Base-by-base conservation (phyloP, 805 yeast genomes). In the Cyberlindnera euphorbiae region DNA sequence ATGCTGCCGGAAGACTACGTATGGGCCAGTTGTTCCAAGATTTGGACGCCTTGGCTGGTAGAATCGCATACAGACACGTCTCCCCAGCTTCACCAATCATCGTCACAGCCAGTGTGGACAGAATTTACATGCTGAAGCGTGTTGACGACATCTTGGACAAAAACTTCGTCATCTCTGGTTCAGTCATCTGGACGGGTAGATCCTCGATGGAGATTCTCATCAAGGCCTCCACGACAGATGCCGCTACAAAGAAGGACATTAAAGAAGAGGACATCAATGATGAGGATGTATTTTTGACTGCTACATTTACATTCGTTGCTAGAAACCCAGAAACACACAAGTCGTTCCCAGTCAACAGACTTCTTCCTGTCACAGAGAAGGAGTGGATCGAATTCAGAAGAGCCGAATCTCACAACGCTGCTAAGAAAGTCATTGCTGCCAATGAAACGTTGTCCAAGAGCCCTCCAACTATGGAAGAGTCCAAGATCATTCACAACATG, bases 121-220 rank as follows among this genome's bases (percentile, higher is more conserved):
- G 96, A 46, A 86, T 89, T 47, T 83, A 84, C 56, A 79, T 89
- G 77, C 76, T 87, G 41, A 83, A 82, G 59, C 79, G 87, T 49
- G 75, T 88, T 27, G 95, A 87, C 52, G 86, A 81, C 50, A 76
- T 88, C 43, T 67, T 71, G 38, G 75, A 77, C 44, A 81, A 73
- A 61, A 86, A 87, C 60, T 79, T 90, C 50, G 71, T 87, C 19
- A 63, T 89, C 42, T 88, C 93, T 21, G 97, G 97, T n/a, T 70
- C 79, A 34, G 96, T 88, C 28, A 80, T 94, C 8, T 89, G 95
- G 86, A 89, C 96, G 0, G 97, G 97, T 41, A 69, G 86, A 42
- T 84, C 95, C 1, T 88, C 96, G 1, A 89, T 89, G 96, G 97
- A 89, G 62, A 89, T 89, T 53, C 75, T 88, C 31, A 93, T 89